Evolutionary conservation across 768 basidiomycete genomes (phyloP).

Genomic region (Suillus discolor): DNA sequence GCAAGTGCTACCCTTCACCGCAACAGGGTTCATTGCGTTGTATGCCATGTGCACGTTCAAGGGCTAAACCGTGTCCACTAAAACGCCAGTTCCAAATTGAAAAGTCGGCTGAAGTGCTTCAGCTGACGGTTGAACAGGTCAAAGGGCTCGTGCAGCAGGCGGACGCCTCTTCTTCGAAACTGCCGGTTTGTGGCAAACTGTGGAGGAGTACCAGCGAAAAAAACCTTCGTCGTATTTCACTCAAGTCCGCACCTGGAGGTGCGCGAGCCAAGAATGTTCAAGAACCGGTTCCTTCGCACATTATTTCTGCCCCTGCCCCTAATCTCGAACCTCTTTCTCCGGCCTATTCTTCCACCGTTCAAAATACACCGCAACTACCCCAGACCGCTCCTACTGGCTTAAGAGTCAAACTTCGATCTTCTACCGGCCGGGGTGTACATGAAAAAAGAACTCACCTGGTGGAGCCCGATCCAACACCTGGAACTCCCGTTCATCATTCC

Average conservation of each 20-base stretch:
- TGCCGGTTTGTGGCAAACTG: not conserved
- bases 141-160: constrained; percentile 2
- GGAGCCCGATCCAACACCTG: not conserved
- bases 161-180: not conserved
- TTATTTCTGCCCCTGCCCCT: not conserved
- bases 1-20: constrained; percentile 8
- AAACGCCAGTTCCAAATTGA: constrained; percentile 10
- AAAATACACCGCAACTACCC: not conserved
- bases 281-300: not conserved
- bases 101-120: constrained; percentile 7
- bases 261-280: not conserved
- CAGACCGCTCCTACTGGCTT: not conserved
- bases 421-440: not conserved
- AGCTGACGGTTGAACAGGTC: constrained; percentile 1
- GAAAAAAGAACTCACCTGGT: not conserved
- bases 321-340: not conserved
- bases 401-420: not conserved
- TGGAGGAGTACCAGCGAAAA: constrained; percentile 4
- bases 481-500: not conserved
- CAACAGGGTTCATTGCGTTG: constrained; percentile 8
- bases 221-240: constrained; percentile 1
- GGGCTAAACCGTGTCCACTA: constrained; percentile 8
- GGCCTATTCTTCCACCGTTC: not conserved
- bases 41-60: constrained; percentile 10
- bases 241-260: not conserved